Percentiles rank a stretch among this genome's conserved stretches.
Evolutionary conservation across 2,329 filamentous ascomycete genomes (phyloP).

Genomic region (Colletotrichum lindemuthianum): DNA sequence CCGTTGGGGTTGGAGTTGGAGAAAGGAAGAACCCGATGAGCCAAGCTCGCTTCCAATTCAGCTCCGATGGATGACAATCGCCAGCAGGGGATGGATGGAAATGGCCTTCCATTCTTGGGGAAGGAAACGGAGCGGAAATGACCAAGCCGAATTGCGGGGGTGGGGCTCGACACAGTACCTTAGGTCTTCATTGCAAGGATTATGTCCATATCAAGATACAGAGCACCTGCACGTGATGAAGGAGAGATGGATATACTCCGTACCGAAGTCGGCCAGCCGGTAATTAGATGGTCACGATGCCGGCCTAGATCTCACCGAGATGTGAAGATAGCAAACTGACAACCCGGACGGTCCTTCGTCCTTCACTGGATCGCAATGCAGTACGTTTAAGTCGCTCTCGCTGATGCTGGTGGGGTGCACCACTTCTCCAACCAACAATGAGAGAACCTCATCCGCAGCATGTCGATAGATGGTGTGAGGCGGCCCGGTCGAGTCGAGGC

Average conservation of each 20-base stretch:
- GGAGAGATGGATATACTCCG: no score
- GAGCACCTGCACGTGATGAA: no score
- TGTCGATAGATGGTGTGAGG: neutral
- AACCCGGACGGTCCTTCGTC: neutral
- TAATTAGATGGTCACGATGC: neutral
- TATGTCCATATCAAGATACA: neutral
- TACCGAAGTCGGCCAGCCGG: no score
- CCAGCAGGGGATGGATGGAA: neutral
- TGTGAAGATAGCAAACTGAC: neutral
- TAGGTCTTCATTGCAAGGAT: neutral
- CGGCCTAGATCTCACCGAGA: neutral
- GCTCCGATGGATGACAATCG: neutral
- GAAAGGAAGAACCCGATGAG: neutral
- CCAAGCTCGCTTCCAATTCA: neutral
- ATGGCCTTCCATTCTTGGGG: conserved; percentile 8
- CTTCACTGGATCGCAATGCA: neutral
- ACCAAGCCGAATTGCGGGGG: conserved; percentile 34
- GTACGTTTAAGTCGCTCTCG: no score
- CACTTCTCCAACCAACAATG: neutral
- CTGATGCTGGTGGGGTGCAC: neutral
- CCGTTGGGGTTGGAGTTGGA: neutral
- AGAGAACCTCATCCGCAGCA: neutral
- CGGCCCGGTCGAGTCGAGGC: conserved; percentile 14
- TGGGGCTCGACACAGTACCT: conserved; percentile 24
- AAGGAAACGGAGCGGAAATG: conserved; percentile 10